These are phyloP conservation scores for Lojkania enalia DNA, from an alignment of 2,329 filamentous ascomycete genomes.

Conservation along the genomic window DNA sequence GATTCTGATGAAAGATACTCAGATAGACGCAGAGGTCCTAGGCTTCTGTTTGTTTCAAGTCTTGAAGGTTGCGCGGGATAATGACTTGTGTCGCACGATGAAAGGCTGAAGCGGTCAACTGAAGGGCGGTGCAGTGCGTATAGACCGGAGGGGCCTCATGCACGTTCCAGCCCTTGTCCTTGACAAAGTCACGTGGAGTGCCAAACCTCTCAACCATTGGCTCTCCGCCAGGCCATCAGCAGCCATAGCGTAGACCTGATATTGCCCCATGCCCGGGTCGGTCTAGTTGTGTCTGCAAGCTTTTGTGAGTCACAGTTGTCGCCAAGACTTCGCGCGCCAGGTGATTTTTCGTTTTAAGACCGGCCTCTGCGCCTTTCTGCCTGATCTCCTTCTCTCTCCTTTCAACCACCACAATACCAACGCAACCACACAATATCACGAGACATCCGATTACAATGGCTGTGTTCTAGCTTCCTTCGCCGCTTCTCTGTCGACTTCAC, in stretches of 20 bases:
- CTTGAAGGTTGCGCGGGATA: neutral
- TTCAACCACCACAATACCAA: slow-evolving; percentile 22
- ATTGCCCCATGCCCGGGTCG: too few relatives aligned
- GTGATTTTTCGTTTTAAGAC: slow-evolving; percentile 10
- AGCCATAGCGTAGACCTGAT: too few relatives aligned
- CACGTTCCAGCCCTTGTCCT: neutral
- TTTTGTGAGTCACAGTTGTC: too few relatives aligned
- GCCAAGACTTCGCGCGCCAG: slow-evolving; percentile 10
- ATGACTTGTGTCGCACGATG: slow-evolving; percentile 6
- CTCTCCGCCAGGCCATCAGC: too few relatives aligned
- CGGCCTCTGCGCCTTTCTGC: slow-evolving; percentile 30
- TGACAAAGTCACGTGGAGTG: too few relatives aligned
- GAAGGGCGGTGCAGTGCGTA: neutral
- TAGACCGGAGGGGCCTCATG: neutral
- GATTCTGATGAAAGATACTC: too few relatives aligned
- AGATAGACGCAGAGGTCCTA: too few relatives aligned
- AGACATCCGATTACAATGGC: slow-evolving; percentile 44
- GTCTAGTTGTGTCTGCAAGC: too few relatives aligned
- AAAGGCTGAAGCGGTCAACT: neutral
- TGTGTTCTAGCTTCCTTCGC: slow-evolving; percentile 42
- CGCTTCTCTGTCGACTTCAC: slow-evolving; percentile 27
- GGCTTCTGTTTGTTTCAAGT: too few relatives aligned
- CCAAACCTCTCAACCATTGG: too few relatives aligned
- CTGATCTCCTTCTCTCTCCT: slow-evolving; percentile 30
- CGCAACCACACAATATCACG: slow-evolving; percentile 19